phyloP scores from a whole-genome alignment of 768 basidiomycete genomes.

The Rhizopogon rudus region DNA sequence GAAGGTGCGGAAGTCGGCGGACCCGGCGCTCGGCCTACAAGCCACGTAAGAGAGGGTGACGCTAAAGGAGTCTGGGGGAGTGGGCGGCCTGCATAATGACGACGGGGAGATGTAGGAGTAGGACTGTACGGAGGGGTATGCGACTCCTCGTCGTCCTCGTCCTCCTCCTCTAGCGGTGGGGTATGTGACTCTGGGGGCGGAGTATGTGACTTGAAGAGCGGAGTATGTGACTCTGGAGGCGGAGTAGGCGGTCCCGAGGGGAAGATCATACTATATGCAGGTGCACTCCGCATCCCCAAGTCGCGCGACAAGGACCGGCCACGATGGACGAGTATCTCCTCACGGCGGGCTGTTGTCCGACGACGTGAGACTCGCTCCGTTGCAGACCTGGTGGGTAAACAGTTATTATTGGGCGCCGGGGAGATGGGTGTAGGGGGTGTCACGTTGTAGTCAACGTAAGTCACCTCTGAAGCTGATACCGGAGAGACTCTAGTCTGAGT shows the following conservation, averaged over 20 bases:
- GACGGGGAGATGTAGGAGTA: conserved; percentile 23
- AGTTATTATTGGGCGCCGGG: conserved; percentile 4
- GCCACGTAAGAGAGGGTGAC: conserved; percentile 29
- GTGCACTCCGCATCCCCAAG: conserved; percentile 26
- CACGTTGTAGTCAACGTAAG: conserved; percentile 24
- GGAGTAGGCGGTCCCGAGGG: conserved; percentile 28
- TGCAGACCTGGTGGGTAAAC: conserved; percentile 24
- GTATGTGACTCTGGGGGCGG: conserved; percentile 15
- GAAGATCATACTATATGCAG: conserved; percentile 28
- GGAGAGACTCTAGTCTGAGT: conserved; percentile 14
- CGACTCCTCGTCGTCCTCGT: conserved; percentile 1
- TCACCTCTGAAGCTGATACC: conserved; percentile 6
- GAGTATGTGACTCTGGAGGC: conserved; percentile 13
- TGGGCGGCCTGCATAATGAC: conserved; percentile 28
- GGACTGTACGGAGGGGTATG: background rate
- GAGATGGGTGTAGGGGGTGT: conserved; percentile 16
- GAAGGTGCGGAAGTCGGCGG: background rate
- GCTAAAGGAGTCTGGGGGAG: conserved; percentile 27
- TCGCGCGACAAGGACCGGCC: conserved; percentile 29
- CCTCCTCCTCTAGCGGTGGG: background rate
- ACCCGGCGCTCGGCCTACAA: conserved; percentile 20
- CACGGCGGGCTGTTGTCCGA: conserved; percentile 21
- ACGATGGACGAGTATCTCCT: conserved; percentile 21
- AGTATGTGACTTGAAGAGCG: conserved; percentile 11
- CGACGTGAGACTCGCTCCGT: conserved; percentile 27